Evolutionary conservation across 192 early-diverging fungal species (phyloP).

Genomic region (Martensiomyces pterosporus): DNA sequence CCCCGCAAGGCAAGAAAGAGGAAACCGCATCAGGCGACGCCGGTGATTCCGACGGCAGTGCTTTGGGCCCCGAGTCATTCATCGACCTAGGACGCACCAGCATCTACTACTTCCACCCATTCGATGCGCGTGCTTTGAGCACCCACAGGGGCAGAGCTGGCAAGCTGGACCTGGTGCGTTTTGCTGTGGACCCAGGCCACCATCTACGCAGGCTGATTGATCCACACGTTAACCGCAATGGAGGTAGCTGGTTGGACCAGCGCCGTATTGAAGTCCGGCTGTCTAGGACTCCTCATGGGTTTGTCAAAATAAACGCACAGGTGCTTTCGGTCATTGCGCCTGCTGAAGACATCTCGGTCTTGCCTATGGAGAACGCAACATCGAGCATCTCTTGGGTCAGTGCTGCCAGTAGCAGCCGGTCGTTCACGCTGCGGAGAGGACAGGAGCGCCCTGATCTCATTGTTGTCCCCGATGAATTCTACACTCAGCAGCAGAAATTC

Average conservation of each 20-base stretch:
- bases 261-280: conserved; percentile 27
- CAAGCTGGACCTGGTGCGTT: conserved; percentile 14
- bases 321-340: conserved; percentile 28
- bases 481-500: conserved; percentile 18
- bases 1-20: background rate
- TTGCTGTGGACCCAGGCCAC: conserved; percentile 7
- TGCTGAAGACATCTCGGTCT: conserved; percentile 14
- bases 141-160: background rate
- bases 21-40: background rate
- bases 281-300: conserved; percentile 27
- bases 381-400: conserved; percentile 39
- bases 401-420: conserved; percentile 4
- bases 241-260: conserved; percentile 33
- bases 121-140: conserved; percentile 4
- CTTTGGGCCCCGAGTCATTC: conserved; percentile 16
- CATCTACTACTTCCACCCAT: conserved; percentile 37
- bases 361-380: conserved; percentile 15
- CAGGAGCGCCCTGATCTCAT: conserved; percentile 3
- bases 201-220: conserved; percentile 11
- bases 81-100: conserved; percentile 22
- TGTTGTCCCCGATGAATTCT: conserved; percentile 14
- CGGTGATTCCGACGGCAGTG: background rate
- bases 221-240: conserved; percentile 15
- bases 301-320: conserved; percentile 19
- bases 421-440: conserved; percentile 8